Conservation (phyloP, 768 basidiomycete species). For the Termitomyces sp. region DNA sequence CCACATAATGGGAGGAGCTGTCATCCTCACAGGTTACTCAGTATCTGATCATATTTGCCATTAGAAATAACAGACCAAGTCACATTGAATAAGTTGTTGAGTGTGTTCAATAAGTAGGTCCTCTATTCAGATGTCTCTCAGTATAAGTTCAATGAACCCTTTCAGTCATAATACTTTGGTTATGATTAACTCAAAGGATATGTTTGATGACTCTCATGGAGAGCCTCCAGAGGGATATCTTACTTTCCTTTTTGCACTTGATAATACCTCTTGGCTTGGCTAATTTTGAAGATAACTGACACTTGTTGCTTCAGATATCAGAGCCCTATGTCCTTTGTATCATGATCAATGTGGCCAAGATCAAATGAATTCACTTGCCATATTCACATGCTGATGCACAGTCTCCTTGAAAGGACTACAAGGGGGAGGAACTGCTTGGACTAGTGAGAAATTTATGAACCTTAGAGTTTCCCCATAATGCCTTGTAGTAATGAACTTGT, state of each 20-base stretch:
- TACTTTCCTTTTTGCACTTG: slow-evolving; percentile 80
- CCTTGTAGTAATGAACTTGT: not conserved
- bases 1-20: slow-evolving; percentile 58
- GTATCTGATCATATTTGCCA: slow-evolving; percentile 63
- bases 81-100: slow-evolving; percentile 54
- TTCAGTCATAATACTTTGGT: slow-evolving; percentile 48
- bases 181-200: slow-evolving; percentile 64
- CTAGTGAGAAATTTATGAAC: slow-evolving; percentile 50
- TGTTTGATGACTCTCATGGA: slow-evolving; percentile 77
- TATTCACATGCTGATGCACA: slow-evolving; percentile 63
- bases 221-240: slow-evolving; percentile 61
- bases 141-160: not conserved
- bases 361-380: slow-evolving; percentile 74
- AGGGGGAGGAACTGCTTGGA: slow-evolving; percentile 54
- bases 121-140: slow-evolving; percentile 12
- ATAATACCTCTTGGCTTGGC: slow-evolving; percentile 37
- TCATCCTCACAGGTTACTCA: slow-evolving; percentile 58
- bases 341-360: slow-evolving; percentile 68
- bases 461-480: slow-evolving; percentile 66
- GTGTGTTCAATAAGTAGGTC: slow-evolving; percentile 60
- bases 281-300: not conserved
- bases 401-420: slow-evolving; percentile 37
- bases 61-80: slow-evolving; percentile 63
- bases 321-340: slow-evolving; percentile 75
- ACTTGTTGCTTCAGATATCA: slow-evolving; percentile 50